Base-by-base conservation (phyloP, 352 stramenopile genomes). In the Achlya hypogyna region DNA sequence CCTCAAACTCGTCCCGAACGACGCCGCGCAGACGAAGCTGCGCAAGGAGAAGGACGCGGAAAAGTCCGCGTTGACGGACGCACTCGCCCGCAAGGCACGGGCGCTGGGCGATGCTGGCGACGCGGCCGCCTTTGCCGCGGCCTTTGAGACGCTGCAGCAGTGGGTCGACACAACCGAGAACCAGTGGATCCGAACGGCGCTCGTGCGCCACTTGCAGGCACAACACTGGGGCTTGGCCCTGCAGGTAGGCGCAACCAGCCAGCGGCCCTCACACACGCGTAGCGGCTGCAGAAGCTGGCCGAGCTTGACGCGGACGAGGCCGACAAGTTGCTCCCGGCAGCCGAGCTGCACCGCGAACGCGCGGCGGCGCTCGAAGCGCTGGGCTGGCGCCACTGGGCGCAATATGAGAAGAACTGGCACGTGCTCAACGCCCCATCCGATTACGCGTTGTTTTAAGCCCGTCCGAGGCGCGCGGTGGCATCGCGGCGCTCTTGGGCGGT, bases 1-100 rank as follows among this genome's bases (percentile, higher is more conserved):
- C 18, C 87, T 80, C 35, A 80, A 84, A 16, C 70, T 68, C 4
- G 79, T 87, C 27, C 70, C 79, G 32, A 75, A 75, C 18, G 81
- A 88, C 45, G 62, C 79, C 29, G 70, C 52, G 10, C 72, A 86
- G 62, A 88, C 89, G 69, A 88, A 91, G 70, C 47, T 84, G 40
- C 78, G 83, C 51, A 89, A 94, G 74, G 77, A 88, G 43, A 88
- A 89, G 71, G 81, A 88, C 29, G 70, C 77, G 32, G 79, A 86
- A 58, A 87, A 88, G 53, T 54, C 77, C 68, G 88, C 89, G 28
- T 69, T 92, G 25, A 71, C 77, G 9, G 85, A 94, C 25, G 78
- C 84, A n/a, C 70, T 91, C 18, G 72, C 70, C 9, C 82, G 85
- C 28, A 85, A 87, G 63, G 73, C 82, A n/a, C 85, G 85, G 38